Evolutionary conservation across 257 asterid species (phyloP), one percentile per base, ranked within the genome.

Genomic region (Nicotiana attenuata): DNA sequence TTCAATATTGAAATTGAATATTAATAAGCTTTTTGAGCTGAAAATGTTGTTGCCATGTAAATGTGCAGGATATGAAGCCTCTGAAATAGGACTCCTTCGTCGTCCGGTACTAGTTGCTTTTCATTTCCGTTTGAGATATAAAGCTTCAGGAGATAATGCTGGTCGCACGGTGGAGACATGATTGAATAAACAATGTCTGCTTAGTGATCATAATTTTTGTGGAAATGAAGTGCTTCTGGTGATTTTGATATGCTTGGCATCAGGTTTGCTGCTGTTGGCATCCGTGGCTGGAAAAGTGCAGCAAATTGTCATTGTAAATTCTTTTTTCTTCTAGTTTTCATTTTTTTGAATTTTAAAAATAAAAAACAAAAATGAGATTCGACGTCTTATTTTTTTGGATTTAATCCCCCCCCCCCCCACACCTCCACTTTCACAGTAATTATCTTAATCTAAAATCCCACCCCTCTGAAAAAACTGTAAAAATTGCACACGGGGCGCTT

Each of bases 11-110:
- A 47, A 66, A 47, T 47, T 1, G 79, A 47, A 73, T 13, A 47
- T 24, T 66, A 45, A 38, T 26, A 4, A 6, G 24, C 3, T 61
- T 33, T 11, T 31, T 4, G 6, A 1, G 28, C 29, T 55, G 38
- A 28, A 28, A 11, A 15, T 4, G 38, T 5, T 57, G 64, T 56
- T 55, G 47, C 8, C 11, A 45, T 45, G 16, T 38, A 56, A 57
- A 31, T 75, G 26, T 63, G 66, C 55, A 82, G 85, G 81, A 82
- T 63, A 82, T 82, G 55, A 82, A 82, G 78, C 85, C 85, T 76
- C 81, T 82, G 11, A 82, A 82, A 35, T 82, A 82, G 69, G 31
- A 35, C 59, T 79, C 8, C 0, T 45, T 60, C 61, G 17, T 22
- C 78, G 22, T 47, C 1, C 5, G 14, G 38, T 22, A 45, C 78